phyloP scores from a whole-genome alignment of 1,139 yeast species.

The Zygosaccharomyces sapae region DNA sequence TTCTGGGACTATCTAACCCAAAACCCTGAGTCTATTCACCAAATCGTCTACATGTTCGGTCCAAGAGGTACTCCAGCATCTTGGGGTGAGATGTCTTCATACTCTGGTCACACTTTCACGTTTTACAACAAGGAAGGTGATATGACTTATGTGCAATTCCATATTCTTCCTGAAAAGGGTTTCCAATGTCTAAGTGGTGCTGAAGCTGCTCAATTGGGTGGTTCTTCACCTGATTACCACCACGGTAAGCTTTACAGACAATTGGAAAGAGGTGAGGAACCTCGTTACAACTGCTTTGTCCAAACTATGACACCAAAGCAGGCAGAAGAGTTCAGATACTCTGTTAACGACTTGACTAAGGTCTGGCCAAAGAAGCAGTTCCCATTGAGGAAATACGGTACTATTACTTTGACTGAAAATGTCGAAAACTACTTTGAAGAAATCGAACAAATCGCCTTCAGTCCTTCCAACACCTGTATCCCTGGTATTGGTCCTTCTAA shows the following conservation, averaged over 20 bases:
- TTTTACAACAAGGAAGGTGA: constrained; percentile 62
- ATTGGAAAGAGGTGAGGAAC: constrained; percentile 56
- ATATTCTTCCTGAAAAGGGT: constrained; percentile 59
- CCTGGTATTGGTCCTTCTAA: constrained; percentile 83
- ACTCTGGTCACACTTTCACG: constrained; percentile 74
- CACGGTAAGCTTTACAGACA: constrained; percentile 54
- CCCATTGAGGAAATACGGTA: constrained; percentile 55
- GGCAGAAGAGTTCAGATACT: constrained; percentile 54
- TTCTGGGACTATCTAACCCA: constrained; percentile 67
- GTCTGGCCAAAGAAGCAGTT: constrained; percentile 54
- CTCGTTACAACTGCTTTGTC: constrained; percentile 62
- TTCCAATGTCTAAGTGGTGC: constrained; percentile 52
- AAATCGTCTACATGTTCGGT: constrained; percentile 58
- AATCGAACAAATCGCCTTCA: constrained; percentile 56
- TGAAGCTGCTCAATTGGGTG: constrained; percentile 54
- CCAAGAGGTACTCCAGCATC: constrained; percentile 72
- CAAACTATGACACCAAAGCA: constrained; percentile 73
- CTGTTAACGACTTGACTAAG: constrained; percentile 66
- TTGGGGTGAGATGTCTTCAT: constrained; percentile 65
- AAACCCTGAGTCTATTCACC: constrained; percentile 63
- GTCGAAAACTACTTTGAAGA: constrained; percentile 54
- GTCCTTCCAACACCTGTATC: constrained; percentile 71
- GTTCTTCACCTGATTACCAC: constrained; percentile 60
- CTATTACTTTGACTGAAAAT: constrained; percentile 48
- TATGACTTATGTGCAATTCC: constrained; percentile 64